A percentile compares a stretch with the other conserved stretches of the same genome.
Evolutionary conservation across 2,329 filamentous ascomycete genomes (phyloP).

Genomic region (Ophiobolus disseminans): DNA sequence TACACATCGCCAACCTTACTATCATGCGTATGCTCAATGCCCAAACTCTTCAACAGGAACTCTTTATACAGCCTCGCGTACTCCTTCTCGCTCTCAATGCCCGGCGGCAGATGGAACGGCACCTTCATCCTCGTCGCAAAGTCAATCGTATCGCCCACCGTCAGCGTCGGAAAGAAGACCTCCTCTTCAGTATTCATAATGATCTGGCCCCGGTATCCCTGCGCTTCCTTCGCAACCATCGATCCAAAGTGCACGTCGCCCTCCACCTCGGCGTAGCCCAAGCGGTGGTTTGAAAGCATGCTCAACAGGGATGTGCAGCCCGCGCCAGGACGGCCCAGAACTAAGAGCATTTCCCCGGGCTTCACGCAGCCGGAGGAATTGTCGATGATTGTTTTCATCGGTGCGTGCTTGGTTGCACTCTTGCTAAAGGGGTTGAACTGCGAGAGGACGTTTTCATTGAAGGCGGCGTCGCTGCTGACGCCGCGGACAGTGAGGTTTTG

Average conservation of each 20-base stretch:
- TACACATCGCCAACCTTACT: constrained; percentile 74
- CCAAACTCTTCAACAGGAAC: constrained; percentile 72
- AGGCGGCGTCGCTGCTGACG: constrained; percentile 67
- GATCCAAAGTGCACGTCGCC: constrained; percentile 56
- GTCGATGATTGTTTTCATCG: constrained; percentile 66
- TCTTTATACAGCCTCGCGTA: constrained; percentile 69
- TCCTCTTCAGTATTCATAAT: constrained; percentile 82
- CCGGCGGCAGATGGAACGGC: constrained; percentile 66
- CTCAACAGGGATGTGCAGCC: constrained; percentile 69
- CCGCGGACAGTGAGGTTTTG: constrained; percentile 77
- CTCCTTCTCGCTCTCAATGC: constrained; percentile 66
- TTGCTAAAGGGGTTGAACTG: constrained; percentile 58
- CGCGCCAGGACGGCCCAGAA: constrained; percentile 68
- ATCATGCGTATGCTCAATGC: constrained; percentile 60
- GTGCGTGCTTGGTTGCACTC: constrained; percentile 54
- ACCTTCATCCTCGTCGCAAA: constrained; percentile 75
- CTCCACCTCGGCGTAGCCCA: constrained; percentile 75
- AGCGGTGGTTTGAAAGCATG: constrained; percentile 58
- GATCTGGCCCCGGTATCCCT: constrained; percentile 73
- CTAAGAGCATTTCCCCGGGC: constrained; percentile 75
- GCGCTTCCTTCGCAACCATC: constrained; percentile 74
- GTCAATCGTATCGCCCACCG: constrained; percentile 74
- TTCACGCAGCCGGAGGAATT: constrained; percentile 70
- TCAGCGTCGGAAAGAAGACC: constrained; percentile 77
- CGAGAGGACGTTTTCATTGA: constrained; percentile 66